phyloP scores from a whole-genome alignment of 345 rosid species.

The Sonneratia caseolaris region DNA sequence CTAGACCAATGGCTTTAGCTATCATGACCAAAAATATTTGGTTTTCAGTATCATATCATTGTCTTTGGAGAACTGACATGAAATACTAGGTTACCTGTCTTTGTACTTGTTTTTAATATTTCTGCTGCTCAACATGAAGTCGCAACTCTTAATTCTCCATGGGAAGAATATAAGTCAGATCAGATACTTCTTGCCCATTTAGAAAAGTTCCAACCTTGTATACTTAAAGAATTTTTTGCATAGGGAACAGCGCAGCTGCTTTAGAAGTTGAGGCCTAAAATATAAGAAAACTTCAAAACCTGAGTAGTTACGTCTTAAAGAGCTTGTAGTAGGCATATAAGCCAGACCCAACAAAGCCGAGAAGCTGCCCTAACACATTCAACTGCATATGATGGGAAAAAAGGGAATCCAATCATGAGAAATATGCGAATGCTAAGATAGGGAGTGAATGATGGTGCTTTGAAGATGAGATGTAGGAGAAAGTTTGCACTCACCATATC shows the following conservation, averaged over 20 bases:
- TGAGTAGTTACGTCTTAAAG: slow-evolving; percentile 38
- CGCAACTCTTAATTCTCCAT: not conserved
- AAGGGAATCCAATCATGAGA: not conserved
- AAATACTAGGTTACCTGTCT: not conserved
- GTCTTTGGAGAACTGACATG: not conserved
- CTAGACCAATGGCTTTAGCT: not conserved
- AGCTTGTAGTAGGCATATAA: slow-evolving; percentile 85
- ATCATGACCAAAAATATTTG: not conserved
- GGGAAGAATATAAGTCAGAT: not conserved
- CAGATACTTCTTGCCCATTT: not conserved
- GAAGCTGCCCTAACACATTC: slow-evolving; percentile 73
- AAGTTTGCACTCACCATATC: slow-evolving; percentile 48
- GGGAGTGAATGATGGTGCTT: not conserved
- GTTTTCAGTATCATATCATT: not conserved
- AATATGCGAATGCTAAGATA: not conserved
- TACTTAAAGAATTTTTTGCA: not conserved
- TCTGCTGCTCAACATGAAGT: not conserved
- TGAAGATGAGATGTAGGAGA: not conserved
- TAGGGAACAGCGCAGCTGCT: not conserved
- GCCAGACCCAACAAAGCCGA: slow-evolving; percentile 90
- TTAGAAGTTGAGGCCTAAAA: not conserved
- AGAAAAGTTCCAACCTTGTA: not conserved
- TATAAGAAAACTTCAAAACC: not conserved
- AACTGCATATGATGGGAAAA: slow-evolving; percentile 39
- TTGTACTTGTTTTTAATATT: not conserved